These are phyloP conservation scores for Madurella mycetomatis DNA, from an alignment of 2,329 filamentous ascomycete species.

Conservation along the genomic window DNA sequence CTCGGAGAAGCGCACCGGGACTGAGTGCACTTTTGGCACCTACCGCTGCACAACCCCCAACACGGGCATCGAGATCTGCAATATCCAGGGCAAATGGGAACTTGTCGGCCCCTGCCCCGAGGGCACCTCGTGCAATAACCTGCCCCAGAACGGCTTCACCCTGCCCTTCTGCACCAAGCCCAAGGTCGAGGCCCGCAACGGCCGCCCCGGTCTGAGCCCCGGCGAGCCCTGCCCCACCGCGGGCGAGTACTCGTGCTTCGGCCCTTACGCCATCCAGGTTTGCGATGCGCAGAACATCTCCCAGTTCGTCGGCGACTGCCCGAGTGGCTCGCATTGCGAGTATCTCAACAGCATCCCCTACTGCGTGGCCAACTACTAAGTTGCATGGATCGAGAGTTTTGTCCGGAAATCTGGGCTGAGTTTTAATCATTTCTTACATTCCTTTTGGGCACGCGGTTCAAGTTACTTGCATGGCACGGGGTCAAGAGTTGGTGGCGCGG, in stretches of 20 bases:
- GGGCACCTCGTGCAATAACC: slow-evolving; percentile 24
- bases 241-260: slow-evolving; percentile 25
- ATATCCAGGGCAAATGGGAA: slow-evolving; percentile 23
- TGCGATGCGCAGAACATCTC: slow-evolving; percentile 22
- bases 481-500: no score
- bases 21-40: slow-evolving; percentile 26
- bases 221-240: slow-evolving; percentile 21
- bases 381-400: not conserved
- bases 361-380: slow-evolving; percentile 20
- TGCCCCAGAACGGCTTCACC: slow-evolving; percentile 24
- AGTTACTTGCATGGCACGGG: no score
- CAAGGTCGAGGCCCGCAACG: slow-evolving; percentile 14
- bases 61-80: slow-evolving; percentile 27
- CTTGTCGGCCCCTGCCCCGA: slow-evolving; percentile 26
- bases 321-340: slow-evolving; percentile 21
- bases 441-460: no score
- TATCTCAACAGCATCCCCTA: slow-evolving; percentile 25
- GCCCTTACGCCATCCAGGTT: slow-evolving; percentile 26
- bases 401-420: not conserved
- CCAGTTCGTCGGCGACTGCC: slow-evolving; percentile 25
- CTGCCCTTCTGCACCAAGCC: slow-evolving; percentile 26
- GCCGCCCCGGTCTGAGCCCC: slow-evolving; percentile 17
- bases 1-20: slow-evolving; percentile 5
- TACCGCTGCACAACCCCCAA: slow-evolving; percentile 25
- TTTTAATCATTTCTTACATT: not conserved